Base-by-base conservation (phyloP, 1,139 yeast species). In the Torulaspora pretoriensis region DNA sequence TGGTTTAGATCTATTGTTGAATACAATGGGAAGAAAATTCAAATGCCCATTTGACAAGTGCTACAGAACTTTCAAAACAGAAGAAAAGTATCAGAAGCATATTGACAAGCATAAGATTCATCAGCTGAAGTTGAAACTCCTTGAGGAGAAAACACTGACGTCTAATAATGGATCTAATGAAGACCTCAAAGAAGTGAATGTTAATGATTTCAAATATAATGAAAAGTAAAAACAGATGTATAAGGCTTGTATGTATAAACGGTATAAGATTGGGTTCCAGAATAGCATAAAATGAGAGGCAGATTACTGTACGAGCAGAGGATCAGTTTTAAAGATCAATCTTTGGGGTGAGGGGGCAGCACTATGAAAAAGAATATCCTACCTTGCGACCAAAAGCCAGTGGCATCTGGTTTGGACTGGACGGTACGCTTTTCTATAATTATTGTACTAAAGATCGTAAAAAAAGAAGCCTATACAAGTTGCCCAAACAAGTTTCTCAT, bases 21-120 rank as follows among this genome's bases (percentile, higher is more conserved):
- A 60, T 44, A 54, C 65, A 8, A 55, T 58, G 8, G 68, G 68
- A n/a, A 56, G 63, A 37, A 64, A 56, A 46, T 46, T 54, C 5
- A 51, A 45, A 26, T 64, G 68, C 38, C 52, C 60, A 1, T 61
- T 51, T 44, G 39, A 51, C 4, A 55, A 55, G 19, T 64, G 68
- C 46, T 57, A 57, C 37, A 61, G 68, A 50, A 56, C 61, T 5
- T 64, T 64, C 44, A 64, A 64, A 46, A 61, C 61, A 2, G 55
- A 57, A 33, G 67, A 64, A 35, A 55, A 56, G 33, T 64, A 47
- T 41, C 55, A 64, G 8, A 51, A 43, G 26, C 68, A 64, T 49
- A 50, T 64, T 12, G 60, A 59, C 8, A 62, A 61, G 39, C 68
- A 64, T 42, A 60, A 60, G 36, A 57, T 63, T 4, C 65, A 64